These are phyloP conservation scores for Cetradonia linearis DNA, from an alignment of 495 filamentous ascomycete species.

Conservation along the genomic window DNA sequence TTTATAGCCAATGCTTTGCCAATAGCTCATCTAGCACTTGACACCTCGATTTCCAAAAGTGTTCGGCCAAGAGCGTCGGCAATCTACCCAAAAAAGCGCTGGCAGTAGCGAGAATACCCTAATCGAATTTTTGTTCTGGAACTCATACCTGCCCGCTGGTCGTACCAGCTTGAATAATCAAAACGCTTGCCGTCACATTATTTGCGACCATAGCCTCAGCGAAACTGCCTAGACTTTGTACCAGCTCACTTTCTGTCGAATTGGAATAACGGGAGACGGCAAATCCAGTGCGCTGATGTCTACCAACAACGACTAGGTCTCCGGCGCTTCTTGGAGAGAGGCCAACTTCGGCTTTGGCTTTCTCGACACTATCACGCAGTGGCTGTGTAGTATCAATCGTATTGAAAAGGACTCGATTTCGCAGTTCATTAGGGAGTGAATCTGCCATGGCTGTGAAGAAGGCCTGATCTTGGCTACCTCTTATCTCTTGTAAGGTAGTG, in stretches of 20 bases:
- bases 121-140: no score
- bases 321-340: constrained; percentile 58
- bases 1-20: no score
- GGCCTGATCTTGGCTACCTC: constrained; percentile 38
- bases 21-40: no score
- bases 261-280: constrained; percentile 12
- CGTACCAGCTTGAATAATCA: constrained; percentile 62
- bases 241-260: constrained; percentile 37
- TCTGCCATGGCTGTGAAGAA: constrained; percentile 56
- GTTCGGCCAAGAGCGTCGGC: neutral
- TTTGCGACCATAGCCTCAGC: constrained; percentile 53
- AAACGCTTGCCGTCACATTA: constrained; percentile 58
- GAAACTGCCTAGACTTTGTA: constrained; percentile 54
- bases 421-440: constrained; percentile 48
- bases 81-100: neutral
- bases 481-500: constrained; percentile 3
- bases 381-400: neutral
- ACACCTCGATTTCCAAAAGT: neutral
- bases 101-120: neutral
- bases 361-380: constrained; percentile 18
- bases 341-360: constrained; percentile 50
- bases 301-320: constrained; percentile 67
- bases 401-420: constrained; percentile 51
- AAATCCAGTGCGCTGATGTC: constrained; percentile 31
- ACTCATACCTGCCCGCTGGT: neutral